Percentiles rank a stretch among this genome's conserved stretches.
phyloP scores from a whole-genome alignment of 768 basidiomycete species.

The Glaciozyma antarctica region DNA sequence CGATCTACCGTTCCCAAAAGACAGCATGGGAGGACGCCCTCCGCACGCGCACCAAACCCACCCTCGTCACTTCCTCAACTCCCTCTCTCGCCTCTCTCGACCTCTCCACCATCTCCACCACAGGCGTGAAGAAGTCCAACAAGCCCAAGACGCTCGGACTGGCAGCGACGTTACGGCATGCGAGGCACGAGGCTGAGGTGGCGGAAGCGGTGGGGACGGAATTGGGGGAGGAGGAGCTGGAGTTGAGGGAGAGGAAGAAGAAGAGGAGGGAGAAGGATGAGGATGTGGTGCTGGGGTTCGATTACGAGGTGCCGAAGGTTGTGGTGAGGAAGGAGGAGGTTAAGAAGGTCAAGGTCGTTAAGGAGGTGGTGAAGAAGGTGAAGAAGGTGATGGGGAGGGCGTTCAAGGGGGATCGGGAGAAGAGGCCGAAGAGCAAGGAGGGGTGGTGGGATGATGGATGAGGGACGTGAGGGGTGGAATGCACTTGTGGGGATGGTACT shows the following conservation, averaged over 20 bases:
- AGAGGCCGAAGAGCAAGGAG: conserved; percentile 7
- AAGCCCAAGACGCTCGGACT: conserved; percentile 16
- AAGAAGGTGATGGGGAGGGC: conserved; percentile 9
- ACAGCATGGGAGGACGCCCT: conserved; percentile 67
- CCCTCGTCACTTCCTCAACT: conserved; percentile 30
- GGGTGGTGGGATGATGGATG: conserved; percentile 23
- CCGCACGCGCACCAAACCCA: conserved; percentile 34
- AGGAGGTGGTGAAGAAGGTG: conserved; percentile 1
- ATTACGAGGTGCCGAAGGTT: conserved; percentile 5
- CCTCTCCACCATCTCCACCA: conserved; percentile 7
- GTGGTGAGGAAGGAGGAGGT: conserved; percentile 13
- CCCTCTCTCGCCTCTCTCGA: conserved; percentile 13
- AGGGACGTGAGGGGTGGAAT: background rate
- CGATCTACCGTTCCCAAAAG: conserved; percentile 71
- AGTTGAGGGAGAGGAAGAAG: conserved; percentile 22
- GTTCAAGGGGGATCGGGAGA: conserved; percentile 23
- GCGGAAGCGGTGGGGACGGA: conserved; percentile 14
- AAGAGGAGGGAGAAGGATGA: conserved; percentile 22
- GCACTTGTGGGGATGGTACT: too few relatives aligned
- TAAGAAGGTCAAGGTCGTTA: conserved; percentile 6
- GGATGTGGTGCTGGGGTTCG: conserved; percentile 27
- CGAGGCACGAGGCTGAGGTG: conserved; percentile 7
- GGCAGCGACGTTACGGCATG: conserved; percentile 18
- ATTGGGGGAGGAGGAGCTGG: conserved; percentile 5
- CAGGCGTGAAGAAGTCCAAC: conserved; percentile 21